Evolutionary conservation across 495 filamentous ascomycete genomes (phyloP).

Genomic region (Cryomyces antarcticus): DNA sequence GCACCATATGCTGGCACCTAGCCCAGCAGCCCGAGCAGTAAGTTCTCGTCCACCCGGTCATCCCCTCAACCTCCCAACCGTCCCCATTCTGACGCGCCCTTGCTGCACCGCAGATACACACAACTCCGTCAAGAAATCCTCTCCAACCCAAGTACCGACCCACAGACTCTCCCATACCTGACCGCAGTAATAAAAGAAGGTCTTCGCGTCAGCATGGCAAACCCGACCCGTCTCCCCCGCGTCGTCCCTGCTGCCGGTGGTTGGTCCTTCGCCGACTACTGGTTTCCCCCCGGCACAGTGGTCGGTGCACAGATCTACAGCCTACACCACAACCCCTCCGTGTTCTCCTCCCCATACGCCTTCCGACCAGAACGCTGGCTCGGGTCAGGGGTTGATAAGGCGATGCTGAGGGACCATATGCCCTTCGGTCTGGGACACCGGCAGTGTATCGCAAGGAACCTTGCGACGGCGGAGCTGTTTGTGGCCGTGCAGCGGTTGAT

Average conservation of each 20-base stretch:
- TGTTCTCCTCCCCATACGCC: conserved; percentile 23
- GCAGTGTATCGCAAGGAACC: conserved; percentile 29
- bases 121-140: conserved; percentile 20
- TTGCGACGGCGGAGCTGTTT: conserved; percentile 24
- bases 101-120: conserved; percentile 12
- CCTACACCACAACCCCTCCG: conserved; percentile 24
- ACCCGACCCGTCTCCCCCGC: conserved; percentile 28
- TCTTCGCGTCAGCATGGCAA: conserved; percentile 27
- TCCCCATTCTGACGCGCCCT: conserved; percentile 1
- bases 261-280: conserved; percentile 17
- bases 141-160: conserved; percentile 9
- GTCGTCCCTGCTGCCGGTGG: conserved; percentile 21
- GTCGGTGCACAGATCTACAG: conserved; percentile 23
- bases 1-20: conserved; percentile 23
- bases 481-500: conserved; percentile 20
- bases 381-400: conserved; percentile 11
- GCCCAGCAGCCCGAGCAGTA: conserved; percentile 23
- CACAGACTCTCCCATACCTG: conserved; percentile 20
- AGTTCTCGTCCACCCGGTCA: background rate
- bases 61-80: background rate
- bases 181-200: conserved; percentile 25
- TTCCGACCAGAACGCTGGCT: conserved; percentile 33
- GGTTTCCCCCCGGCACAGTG: conserved; percentile 23
- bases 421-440: conserved; percentile 29
- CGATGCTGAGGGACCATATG: conserved; percentile 22